phyloP scores from a whole-genome alignment of 176 grass and related monocot species.

The sorghum (Sorghum bicolor) region DNA sequence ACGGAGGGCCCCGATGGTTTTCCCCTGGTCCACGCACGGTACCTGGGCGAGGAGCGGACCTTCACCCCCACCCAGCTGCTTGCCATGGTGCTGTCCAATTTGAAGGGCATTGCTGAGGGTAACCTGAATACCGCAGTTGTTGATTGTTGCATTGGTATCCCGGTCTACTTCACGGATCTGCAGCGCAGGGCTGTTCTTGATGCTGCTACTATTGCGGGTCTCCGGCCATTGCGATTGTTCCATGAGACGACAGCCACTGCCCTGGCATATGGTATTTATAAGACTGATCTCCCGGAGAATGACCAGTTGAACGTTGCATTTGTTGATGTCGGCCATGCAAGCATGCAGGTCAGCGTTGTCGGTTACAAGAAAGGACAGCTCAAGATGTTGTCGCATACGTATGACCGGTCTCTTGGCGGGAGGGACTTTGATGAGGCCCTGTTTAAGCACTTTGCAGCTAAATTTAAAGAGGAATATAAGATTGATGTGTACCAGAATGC shows the following conservation, averaged over 20 bases:
- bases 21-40: slow-evolving; percentile 55
- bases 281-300: slow-evolving; percentile 72
- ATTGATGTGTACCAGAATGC: slow-evolving; percentile 78
- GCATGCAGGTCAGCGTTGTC: slow-evolving; percentile 82
- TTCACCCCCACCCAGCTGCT: slow-evolving; percentile 83
- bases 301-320: slow-evolving; percentile 77
- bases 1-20: slow-evolving; percentile 66
- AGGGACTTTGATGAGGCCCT: slow-evolving; percentile 76
- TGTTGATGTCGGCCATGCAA: slow-evolving; percentile 80
- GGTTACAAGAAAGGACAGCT: slow-evolving; percentile 61
- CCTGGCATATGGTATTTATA: slow-evolving; percentile 87
- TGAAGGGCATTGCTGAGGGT: slow-evolving; percentile 77
- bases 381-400: slow-evolving; percentile 58
- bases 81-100: slow-evolving; percentile 77
- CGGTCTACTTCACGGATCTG: slow-evolving; percentile 76
- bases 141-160: slow-evolving; percentile 91
- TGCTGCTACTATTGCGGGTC: slow-evolving; percentile 63
- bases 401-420: slow-evolving; percentile 67
- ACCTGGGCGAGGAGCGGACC: slow-evolving; percentile 48
- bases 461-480: slow-evolving; percentile 67
- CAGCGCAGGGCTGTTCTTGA: slow-evolving; percentile 80
- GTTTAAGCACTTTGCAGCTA: slow-evolving; percentile 57
- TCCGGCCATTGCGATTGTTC: slow-evolving; percentile 60
- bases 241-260: slow-evolving; percentile 89
- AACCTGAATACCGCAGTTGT: slow-evolving; percentile 55